Evolutionary conservation across 192 early-diverging fungal species (phyloP), one percentile per base, ranked within the genome.

Genomic region (Mortierella alpina): DNA sequence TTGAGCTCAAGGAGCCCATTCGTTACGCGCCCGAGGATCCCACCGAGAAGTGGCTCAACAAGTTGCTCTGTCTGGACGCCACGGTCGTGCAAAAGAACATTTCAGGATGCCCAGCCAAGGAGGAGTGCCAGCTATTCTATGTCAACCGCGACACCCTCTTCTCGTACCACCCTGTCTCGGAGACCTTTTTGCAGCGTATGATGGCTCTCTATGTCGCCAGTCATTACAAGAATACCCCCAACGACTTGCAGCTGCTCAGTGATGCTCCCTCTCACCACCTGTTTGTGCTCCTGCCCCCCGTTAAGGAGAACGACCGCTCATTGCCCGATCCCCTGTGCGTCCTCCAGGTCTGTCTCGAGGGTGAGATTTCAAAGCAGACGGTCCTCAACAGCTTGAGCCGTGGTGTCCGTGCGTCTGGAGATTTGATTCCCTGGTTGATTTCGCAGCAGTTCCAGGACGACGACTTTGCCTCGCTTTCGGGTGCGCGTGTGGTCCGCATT

Each of bases 201-300:
- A 97, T 99, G 95, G 89, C 92, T 6, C 83, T 99, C 44, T 99
- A 98, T 70, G 97, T 98, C 40, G 95, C 98, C 22, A 96, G 95
- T 83, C 98, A 99, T 84, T 99, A 99, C 92, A 99, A 99, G 84
- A 99, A 99, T 86, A 94, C 93, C 48, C 98, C 98, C 42, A 97
- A 99, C 82, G 98, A 99, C 75, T 84, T 99, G 79, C 97, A 98
- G 84, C 86, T 99, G 63, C 89, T 99, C 87, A 96, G 94, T 84
- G 98, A 99, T 68, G 98, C 98, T 1, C 98, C 98, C 15, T 96
- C 95, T 1, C 98, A 99, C 85, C 96, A 97, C 72, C 85, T 99
- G 56, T 98, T 98, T 88, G 98, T 99, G 22, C 90, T 99, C 8
- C 81, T 98, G 47, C 97, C 98, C 57, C 98, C 97, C 5, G 86